Percentiles rank a stretch among this genome's conserved stretches.
phyloP scores from a whole-genome alignment of 768 basidiomycete genomes.

The Suillus discolor region DNA sequence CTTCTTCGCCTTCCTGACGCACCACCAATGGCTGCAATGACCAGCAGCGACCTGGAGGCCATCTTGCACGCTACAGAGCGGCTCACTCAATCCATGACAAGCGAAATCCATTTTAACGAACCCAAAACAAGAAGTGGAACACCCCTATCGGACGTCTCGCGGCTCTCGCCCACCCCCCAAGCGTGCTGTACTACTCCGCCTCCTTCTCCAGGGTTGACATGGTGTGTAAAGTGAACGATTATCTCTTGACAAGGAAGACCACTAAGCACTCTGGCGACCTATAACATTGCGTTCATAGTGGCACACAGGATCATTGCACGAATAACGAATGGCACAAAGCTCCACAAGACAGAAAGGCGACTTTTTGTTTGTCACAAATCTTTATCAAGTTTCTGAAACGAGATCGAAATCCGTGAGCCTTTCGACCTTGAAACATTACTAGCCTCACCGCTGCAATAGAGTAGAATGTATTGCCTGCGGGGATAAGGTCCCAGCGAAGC shows the following conservation, averaged over 20 bases:
- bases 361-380: background rate
- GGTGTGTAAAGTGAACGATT: background rate
- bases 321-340: background rate
- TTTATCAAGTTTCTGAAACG: constrained; percentile 5
- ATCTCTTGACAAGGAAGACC: background rate
- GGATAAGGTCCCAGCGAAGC: constrained; percentile 28
- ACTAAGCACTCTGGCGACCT: background rate
- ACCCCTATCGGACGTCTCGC: background rate
- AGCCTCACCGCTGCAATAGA: constrained; percentile 13
- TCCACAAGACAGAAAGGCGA: background rate
- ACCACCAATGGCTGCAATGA: background rate
- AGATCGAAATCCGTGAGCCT: constrained; percentile 1
- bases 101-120: background rate
- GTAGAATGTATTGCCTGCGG: constrained; percentile 43
- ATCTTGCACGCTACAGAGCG: background rate
- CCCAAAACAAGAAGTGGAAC: background rate
- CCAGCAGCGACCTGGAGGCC: background rate
- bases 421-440: background rate
- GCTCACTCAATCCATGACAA: background rate
- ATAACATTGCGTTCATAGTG: background rate
- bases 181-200: background rate
- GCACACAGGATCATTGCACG: background rate
- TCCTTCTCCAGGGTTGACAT: background rate
- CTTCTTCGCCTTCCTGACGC: background rate
- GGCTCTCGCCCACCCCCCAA: background rate